These are phyloP conservation scores for Mortierella sp. DNA, from an alignment of 371 early-diverging fungal species.

Conservation along the genomic window DNA sequence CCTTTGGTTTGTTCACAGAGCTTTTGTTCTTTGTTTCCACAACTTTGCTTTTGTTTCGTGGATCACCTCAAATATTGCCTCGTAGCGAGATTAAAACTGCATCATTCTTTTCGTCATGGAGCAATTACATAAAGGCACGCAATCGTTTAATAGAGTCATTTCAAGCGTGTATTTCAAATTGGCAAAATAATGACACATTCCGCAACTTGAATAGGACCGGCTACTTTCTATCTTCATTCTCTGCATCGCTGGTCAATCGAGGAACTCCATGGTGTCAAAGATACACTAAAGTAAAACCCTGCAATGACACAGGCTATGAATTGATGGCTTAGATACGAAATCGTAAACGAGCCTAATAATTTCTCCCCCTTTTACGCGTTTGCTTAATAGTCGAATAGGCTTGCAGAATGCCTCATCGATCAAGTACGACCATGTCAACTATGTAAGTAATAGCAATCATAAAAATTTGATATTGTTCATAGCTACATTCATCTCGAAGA, in stretches of 20 bases:
- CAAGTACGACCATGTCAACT: slow-evolving; percentile 29
- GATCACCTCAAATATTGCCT: neutral
- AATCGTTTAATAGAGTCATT: neutral
- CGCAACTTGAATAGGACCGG: neutral
- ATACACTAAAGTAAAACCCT: slow-evolving; percentile 18
- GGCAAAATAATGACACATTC: neutral
- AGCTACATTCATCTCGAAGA: no score
- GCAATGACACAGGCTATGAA: neutral
- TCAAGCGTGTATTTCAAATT: neutral
- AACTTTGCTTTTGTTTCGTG: no score
- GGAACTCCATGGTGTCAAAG: slow-evolving; percentile 17
- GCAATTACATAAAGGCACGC: neutral
- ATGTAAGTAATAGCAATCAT: slow-evolving; percentile 16
- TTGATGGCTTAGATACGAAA: neutral
- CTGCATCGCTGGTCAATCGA: slow-evolving; percentile 27
- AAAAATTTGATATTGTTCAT: no score
- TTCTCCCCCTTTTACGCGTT: neutral
- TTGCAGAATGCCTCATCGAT: slow-evolving; percentile 22
- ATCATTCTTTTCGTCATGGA: neutral
- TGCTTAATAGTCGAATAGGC: slow-evolving; percentile 24
- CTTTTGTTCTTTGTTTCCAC: neutral
- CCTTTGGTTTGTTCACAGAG: no score
- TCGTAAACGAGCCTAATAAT: neutral
- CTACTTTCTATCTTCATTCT: slow-evolving; percentile 18
- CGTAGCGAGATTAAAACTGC: neutral